Conservation (phyloP, 73 alveolate species). For the Paramecium sexaurelia region DNA sequence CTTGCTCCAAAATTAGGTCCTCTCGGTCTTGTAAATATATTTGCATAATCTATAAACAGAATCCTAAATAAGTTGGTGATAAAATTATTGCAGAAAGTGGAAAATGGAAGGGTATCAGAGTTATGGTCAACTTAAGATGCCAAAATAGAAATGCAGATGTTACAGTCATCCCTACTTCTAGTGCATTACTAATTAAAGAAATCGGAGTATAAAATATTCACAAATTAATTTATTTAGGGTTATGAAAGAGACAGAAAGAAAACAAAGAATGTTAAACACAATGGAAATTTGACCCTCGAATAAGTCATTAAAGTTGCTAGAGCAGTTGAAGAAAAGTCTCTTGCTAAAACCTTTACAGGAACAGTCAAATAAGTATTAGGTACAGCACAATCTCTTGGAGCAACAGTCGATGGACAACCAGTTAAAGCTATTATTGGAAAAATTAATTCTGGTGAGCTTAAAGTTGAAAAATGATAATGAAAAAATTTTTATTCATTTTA, state of each 20-base stretch:
- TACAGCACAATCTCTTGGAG: constrained; percentile 73
- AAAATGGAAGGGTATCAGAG: constrained; percentile 74
- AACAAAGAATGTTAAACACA: constrained; percentile 73
- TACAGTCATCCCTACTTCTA: constrained; percentile 72
- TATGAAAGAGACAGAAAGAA: constrained; percentile 78
- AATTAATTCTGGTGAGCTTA: constrained; percentile 67
- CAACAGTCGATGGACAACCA: constrained; percentile 71
- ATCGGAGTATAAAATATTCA: constrained; percentile 59
- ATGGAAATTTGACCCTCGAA: constrained; percentile 75
- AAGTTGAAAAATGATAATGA: constrained; percentile 5
- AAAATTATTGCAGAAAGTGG: constrained; percentile 70
- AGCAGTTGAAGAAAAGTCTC: constrained; percentile 64
- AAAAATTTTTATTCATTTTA: not conserved
- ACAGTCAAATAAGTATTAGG: constrained; percentile 76
- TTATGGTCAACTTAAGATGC: constrained; percentile 71
- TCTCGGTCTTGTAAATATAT: constrained; percentile 61
- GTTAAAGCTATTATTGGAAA: constrained; percentile 63
- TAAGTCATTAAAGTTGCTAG: constrained; percentile 72
- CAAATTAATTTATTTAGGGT: constrained; percentile 36
- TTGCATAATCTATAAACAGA: not conserved
- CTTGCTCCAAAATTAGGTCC: constrained; percentile 80
- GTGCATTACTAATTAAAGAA: constrained; percentile 75
- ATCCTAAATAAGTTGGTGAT: constrained; percentile 78
- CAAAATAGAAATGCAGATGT: constrained; percentile 72
- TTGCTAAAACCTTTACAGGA: constrained; percentile 72